Evolutionary conservation across 148 eudicot species (phyloP), one percentile per base, ranked within the genome.

Genomic region (Dianthus caryophyllus): DNA sequence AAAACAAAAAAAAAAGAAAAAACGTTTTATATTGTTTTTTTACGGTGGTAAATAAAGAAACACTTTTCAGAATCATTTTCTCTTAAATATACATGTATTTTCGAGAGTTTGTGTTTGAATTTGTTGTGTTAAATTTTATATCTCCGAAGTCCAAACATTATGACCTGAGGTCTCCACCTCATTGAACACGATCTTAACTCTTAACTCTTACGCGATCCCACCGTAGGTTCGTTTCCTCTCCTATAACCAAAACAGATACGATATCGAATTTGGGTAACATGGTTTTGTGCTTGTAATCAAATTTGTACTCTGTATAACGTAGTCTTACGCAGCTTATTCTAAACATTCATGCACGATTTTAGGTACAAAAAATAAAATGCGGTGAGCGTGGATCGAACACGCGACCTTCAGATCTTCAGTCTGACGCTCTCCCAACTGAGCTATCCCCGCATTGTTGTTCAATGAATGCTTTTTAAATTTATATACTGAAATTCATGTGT

Each of bases 341-440:
- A n/a, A n/a, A n/a, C n/a, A n/a, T n/a, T n/a, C n/a, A n/a, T n/a
- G n/a, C n/a, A n/a, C n/a, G n/a, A n/a, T n/a, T n/a, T n/a, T n/a
- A n/a, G n/a, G n/a, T n/a, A n/a, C 9, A 9, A 33, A 36, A 8
- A 6, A 8, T 5, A 54, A 25, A 50, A 20, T 90, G 97, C 97
- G 95, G 97, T 88, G 97, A 88, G 74, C 94, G 94, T 90, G 95
- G 95, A 90, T 90, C 97, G 97, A 90, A 88, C 95, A 90, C 97
- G 89, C 75, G 91, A 87, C 94, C 81, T 79, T 82, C 81, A 79
- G 81, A 79, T 79, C 83, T 77, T 78, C 79, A 70, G 77, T 73
- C 84, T 81, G 81, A 81, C 84, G 84, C 84, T 81, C 81, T 81
- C 84, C 81, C 84, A 76, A 76, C 79, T 76, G 79, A 76, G 75